Evolutionary conservation across 78 protist species (phyloP).

Genomic region (Bodo saltans): DNA sequence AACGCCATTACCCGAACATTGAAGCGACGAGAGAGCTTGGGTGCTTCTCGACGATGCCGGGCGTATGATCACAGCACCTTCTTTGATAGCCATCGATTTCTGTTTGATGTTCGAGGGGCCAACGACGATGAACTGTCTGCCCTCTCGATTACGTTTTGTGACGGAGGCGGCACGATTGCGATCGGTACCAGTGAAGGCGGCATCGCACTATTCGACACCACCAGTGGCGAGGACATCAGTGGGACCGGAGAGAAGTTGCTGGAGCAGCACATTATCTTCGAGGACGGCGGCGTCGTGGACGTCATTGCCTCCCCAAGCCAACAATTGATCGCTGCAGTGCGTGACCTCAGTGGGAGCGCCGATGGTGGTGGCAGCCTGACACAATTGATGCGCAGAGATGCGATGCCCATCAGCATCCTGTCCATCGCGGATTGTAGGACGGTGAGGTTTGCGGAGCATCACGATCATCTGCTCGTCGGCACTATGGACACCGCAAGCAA

Average conservation of each 20-base stretch:
- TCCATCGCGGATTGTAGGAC: background rate
- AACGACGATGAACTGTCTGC: background rate
- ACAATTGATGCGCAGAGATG: background rate
- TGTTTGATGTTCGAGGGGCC: background rate
- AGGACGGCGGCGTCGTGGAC: background rate
- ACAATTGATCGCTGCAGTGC: background rate
- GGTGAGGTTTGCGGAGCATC: background rate
- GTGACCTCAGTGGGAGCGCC: background rate
- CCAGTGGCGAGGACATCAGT: too few relatives aligned
- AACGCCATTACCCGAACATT: too few relatives aligned
- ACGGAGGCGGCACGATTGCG: background rate
- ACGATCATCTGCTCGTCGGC: background rate
- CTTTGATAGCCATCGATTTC: too few relatives aligned
- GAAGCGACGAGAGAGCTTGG: too few relatives aligned
- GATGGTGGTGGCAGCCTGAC: too few relatives aligned
- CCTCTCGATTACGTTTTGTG: background rate
- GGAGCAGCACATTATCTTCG: background rate
- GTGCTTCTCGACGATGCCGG: too few relatives aligned
- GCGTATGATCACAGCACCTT: too few relatives aligned
- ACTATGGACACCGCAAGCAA: background rate
- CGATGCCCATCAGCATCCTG: background rate
- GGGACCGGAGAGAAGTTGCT: too few relatives aligned
- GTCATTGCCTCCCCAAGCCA: background rate
- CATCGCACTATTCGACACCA: background rate
- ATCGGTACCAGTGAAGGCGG: background rate